Evolutionary conservation across 768 basidiomycete species (phyloP).

Genomic region (Daedaleopsis nitida): DNA sequence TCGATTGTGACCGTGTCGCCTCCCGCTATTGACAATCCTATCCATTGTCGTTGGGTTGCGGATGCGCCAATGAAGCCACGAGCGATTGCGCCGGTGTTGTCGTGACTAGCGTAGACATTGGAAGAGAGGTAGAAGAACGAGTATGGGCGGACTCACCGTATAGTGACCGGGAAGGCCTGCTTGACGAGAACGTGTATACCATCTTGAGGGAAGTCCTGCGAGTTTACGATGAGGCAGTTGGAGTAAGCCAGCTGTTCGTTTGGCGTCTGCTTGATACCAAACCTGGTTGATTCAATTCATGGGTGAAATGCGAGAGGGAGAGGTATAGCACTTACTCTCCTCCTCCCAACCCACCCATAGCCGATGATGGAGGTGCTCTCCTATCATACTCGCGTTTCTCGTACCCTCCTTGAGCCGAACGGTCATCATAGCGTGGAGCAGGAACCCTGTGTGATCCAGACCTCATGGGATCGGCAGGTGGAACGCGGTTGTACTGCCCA

Average conservation of each 20-base stretch:
- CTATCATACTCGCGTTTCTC: slow-evolving; percentile 32
- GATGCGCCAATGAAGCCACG: slow-evolving; percentile 78
- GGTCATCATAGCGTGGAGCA: slow-evolving; percentile 30
- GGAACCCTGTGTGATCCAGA: slow-evolving; percentile 24
- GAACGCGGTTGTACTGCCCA: slow-evolving; percentile 46
- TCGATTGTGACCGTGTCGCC: slow-evolving; percentile 72
- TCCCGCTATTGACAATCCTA: slow-evolving; percentile 76
- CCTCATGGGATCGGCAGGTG: slow-evolving; percentile 29
- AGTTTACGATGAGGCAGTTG: slow-evolving; percentile 81
- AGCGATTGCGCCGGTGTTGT: slow-evolving; percentile 70
- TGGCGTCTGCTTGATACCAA: slow-evolving; percentile 26
- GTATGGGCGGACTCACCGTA: slow-evolving; percentile 50
- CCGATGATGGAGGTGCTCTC: slow-evolving; percentile 12
- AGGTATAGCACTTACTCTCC: slow-evolving; percentile 22
- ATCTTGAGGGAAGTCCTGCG: slow-evolving; percentile 64
- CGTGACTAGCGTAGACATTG: slow-evolving; percentile 54
- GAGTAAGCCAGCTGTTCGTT: slow-evolving; percentile 61
- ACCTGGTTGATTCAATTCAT: slow-evolving; percentile 18
- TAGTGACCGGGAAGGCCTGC: slow-evolving; percentile 68
- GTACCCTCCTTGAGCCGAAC: slow-evolving; percentile 18
- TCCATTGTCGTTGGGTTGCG: slow-evolving; percentile 84
- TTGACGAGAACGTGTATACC: slow-evolving; percentile 81
- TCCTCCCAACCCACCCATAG: slow-evolving; percentile 18
- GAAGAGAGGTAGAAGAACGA: background rate
- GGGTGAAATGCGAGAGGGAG: background rate